Base-by-base conservation (phyloP, 2,329 filamentous ascomycete species). In the Xylariaceae sp. region DNA sequence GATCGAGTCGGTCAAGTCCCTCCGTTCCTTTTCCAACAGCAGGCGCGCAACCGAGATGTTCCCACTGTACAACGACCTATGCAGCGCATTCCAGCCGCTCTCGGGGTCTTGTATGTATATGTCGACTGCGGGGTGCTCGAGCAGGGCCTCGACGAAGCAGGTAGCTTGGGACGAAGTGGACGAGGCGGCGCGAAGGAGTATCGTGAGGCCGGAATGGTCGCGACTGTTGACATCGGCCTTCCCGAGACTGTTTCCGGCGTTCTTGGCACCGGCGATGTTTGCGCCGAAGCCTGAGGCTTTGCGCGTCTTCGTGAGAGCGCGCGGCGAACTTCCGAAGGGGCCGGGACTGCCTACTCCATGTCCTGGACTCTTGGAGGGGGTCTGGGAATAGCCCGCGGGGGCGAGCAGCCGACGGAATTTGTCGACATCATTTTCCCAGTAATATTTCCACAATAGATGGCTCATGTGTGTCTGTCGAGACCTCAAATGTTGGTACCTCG, bases 341-440 rank as follows among this genome's bases (percentile, higher is more conserved):
- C 63, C 59, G 32, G 63, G 53, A 42, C 63, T 68, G 38, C 57
- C 58, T 52, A 53, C 39, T 50, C 59, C 53, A 24, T 50, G 37
- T 32, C 27, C 56, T 37, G 71, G 64, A 51, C 69, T 75, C 59
- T 73, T 77, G 52, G 71, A 61, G 39, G 67, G 56, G 55, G 66
- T 72, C 58, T 71, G 49, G 52, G 53, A 51, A 48, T 69, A 72
- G 56, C 72, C 70, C 63, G 81, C 72, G 60, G 77, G 77, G 56
- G 80, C 80, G 74, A 98, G 75, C 57, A 93, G 76, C 68, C 82
- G 83, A 67, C 84, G 83, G 75, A 98, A 96, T 58, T 70, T 79
- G 60, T 94, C 89, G 78, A 94, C 83, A 78, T 98, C 88, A 75
- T 95, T 85, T 78, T 95, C 83, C 71, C 93, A 83, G 61, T 90